Evolutionary conservation across 208 protist species (phyloP).

Genomic region (Leishmania tropica): DNA sequence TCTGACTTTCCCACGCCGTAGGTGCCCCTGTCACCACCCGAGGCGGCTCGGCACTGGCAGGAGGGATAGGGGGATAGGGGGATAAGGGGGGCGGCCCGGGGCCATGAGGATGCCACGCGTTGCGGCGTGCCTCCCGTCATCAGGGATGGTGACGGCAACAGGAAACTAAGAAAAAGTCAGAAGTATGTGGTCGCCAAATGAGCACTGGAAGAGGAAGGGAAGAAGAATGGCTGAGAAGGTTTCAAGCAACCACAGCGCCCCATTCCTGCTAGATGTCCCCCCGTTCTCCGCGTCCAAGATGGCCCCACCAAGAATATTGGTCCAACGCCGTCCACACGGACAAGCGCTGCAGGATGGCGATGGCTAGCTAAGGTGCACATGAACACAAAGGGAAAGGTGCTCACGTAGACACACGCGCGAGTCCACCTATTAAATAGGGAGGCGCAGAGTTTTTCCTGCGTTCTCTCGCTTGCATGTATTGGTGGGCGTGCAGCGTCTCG

Average conservation of each 20-base stretch:
- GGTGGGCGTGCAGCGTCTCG: not conserved
- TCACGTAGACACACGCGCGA: not conserved
- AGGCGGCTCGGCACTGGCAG: too few species aligned
- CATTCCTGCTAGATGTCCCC: not conserved
- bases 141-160: not conserved
- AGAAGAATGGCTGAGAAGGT: not conserved
- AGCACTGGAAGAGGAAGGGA: not conserved
- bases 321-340: not conserved
- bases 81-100: too few species aligned
- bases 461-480: not conserved
- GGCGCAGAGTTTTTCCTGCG: not conserved
- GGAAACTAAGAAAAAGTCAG: not conserved
- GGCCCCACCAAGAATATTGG: not conserved
- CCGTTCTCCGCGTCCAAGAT: not conserved
- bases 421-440: not conserved
- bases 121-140: too few species aligned
- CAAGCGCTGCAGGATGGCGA: not conserved
- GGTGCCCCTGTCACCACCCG: not conserved
- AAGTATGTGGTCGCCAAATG: not conserved
- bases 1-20: not conserved
- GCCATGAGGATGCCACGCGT: too few species aligned
- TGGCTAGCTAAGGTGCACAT: not conserved
- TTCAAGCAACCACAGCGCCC: not conserved
- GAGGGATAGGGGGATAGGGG: too few species aligned
- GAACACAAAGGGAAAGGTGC: not conserved